Percentiles rank a stretch among this genome's conserved stretches.
These are phyloP conservation scores for Colletotrichum lini DNA, from an alignment of 2,329 filamentous ascomycete species.

Conservation along the genomic window DNA sequence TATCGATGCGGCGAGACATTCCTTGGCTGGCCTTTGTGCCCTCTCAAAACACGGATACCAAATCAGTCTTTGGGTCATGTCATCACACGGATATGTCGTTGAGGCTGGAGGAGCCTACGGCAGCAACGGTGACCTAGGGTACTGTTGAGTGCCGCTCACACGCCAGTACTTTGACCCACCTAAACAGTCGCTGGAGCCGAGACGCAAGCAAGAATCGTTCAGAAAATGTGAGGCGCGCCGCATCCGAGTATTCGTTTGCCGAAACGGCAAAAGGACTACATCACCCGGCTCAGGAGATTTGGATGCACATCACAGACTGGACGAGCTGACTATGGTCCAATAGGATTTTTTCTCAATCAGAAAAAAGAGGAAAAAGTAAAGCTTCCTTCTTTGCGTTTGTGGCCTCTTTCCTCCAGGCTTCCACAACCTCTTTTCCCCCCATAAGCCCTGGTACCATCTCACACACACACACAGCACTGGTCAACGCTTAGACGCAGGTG, in stretches of 20 bases:
- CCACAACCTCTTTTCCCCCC: background rate
- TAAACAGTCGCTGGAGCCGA: background rate
- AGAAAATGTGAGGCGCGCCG: background rate
- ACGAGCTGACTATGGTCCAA: constrained; percentile 11
- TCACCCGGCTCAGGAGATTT: constrained; percentile 9
- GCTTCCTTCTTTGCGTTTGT: constrained; percentile 8
- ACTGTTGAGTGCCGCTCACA: background rate
- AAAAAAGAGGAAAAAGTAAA: background rate
- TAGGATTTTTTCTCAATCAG: no score
- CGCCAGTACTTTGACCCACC: background rate
- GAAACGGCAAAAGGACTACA: background rate
- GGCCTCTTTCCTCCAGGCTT: background rate
- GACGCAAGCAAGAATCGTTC: background rate
- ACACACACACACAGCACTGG: background rate
- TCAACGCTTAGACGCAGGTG: background rate
- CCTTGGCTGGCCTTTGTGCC: background rate
- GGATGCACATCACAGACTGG: background rate
- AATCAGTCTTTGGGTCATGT: background rate
- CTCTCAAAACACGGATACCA: background rate
- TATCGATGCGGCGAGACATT: constrained; percentile 11
- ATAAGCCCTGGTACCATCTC: background rate
- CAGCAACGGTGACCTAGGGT: background rate
- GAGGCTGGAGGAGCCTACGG: background rate
- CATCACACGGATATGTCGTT: background rate
- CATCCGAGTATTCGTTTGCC: background rate